Base-by-base conservation (phyloP, 495 filamentous ascomycete species). In the Aspergillus leporis region DNA sequence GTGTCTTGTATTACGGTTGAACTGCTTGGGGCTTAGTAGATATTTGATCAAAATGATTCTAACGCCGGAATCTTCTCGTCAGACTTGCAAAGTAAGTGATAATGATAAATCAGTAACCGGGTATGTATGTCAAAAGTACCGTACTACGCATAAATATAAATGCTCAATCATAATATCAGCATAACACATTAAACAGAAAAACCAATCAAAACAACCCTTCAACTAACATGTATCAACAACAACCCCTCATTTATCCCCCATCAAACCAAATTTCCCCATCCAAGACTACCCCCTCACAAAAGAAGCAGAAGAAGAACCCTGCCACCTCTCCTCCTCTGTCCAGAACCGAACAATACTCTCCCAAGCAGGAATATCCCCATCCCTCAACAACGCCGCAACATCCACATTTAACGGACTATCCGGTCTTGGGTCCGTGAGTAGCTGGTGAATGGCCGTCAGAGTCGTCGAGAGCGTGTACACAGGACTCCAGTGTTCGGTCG, bases 401-500 rank as follows among this genome's bases (percentile, higher is more conserved):
- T 98, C 94, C 10, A 97, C 82, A 75, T 96, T 96, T 51, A 98
- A 75, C 60, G 94, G 94, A 62, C 85, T 89, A 61, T 97, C 91
- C 38, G 88, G 81, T 55, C 85, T 87, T 13, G 93, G 91, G 59
- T 86, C 84, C 43, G 79, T 85, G 55, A 96, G 77, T 64, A 98
- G 74, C 78, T 90, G 82, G 52, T 92, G 85, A 36, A 98, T 83
- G 21, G 86, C 85, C 62, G 89, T 87, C 64, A 97, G 73, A 53
- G 89, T 91, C 59, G 84, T 81, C 22, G 87, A 83, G 22, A 97
- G 79, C 30, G 88, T 93, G 67, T 94, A 95, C 31, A 88, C 84
- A 31, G 92, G 89, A 60, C 87, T 87, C 94, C 94, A 98, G 47
- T 83, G 81, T 30, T 86, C 84, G 62, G 87, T 88, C 21, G 79